phyloP scores from a whole-genome alignment of 2,329 filamentous ascomycete genomes.

The Penicillium sp. region DNA sequence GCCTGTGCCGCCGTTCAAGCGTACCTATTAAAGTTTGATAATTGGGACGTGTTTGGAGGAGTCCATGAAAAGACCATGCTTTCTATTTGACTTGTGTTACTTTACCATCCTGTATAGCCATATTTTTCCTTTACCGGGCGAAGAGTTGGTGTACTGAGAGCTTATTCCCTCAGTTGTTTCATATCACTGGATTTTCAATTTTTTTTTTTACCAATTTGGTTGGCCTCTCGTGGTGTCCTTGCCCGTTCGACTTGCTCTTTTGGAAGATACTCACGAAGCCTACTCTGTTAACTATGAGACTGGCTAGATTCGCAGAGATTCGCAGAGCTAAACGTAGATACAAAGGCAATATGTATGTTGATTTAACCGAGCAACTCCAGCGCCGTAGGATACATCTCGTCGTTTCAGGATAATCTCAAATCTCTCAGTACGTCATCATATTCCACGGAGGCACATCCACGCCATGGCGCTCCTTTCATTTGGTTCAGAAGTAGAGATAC shows the following conservation, averaged over 20 bases:
- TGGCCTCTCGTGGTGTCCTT: not conserved
- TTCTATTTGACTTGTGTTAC: slow-evolving; percentile 35
- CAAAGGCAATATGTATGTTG: not conserved
- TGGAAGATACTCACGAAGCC: not conserved
- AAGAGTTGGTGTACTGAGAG: slow-evolving; percentile 36
- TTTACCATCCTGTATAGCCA: slow-evolving; percentile 42
- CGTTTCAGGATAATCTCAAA: not conserved
- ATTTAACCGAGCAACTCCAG: not conserved
- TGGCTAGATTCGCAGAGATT: too few species aligned
- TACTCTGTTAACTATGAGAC: not conserved
- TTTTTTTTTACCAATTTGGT: slow-evolving; percentile 4
- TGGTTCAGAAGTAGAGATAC: not conserved
- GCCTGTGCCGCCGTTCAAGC: slow-evolving; percentile 92
- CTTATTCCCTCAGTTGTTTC: slow-evolving; percentile 23
- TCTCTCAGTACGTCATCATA: not conserved
- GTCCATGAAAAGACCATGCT: slow-evolving; percentile 31
- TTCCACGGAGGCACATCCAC: not conserved
- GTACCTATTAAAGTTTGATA: slow-evolving; percentile 46
- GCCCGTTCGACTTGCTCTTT: not conserved
- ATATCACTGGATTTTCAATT: slow-evolving; percentile 22
- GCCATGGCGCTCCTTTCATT: not conserved
- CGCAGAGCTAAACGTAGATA: not conserved
- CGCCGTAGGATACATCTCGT: not conserved
- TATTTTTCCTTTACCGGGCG: slow-evolving; percentile 35
- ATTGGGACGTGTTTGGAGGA: slow-evolving; percentile 17